Evolutionary conservation across 805 yeast species (phyloP), one percentile per base, ranked within the genome.

Genomic region (Brettanomyces custersianus): DNA sequence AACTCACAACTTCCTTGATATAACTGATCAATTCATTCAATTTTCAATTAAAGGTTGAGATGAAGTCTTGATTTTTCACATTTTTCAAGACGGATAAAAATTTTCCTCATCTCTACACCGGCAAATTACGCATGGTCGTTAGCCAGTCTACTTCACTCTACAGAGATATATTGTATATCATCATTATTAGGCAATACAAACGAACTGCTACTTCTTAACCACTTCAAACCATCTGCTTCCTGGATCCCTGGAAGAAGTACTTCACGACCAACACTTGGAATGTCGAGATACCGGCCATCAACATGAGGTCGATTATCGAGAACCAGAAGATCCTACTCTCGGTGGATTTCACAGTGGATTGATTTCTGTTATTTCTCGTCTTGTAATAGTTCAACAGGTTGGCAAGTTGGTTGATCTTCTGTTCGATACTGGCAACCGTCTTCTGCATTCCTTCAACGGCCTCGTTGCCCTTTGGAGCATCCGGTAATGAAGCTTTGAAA

Each of bases 321-420:
- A 79, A 77, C 64, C 72, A 68, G 42, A 72, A 71, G 40, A 79
- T 76, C 57, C 85, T 65, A 8, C 65, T 54, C 47, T 74, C 80
- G 4, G 85, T 78, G 12, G 80, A 72, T 46, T 65, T 68, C 34
- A 80, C 86, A 26, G 87, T 80, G 36, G 80, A 74, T 73, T 85
- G 92, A 63, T 90, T 90, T 63, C 97, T 74, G 63, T 77, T 77
- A 60, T 84, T 90, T 65, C 98, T 80, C 10, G 94, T 78, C 61
- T 78, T 82, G 68, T 88, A 87, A 60, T 88, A 82, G 48, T 80
- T 83, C 54, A 90, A 63, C 26, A 77, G 65, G 45, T 69, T 69
- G 47, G 70, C 63, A 42, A 82, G 62, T 10, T 66, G 64, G 45
- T 69, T 72, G 51, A 81, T 65, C 48, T 79, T 80, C 5, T 53